These are phyloP conservation scores for Ustilago hordei DNA, from an alignment of 1,284 basidiomycete species.

Conservation along the genomic window DNA sequence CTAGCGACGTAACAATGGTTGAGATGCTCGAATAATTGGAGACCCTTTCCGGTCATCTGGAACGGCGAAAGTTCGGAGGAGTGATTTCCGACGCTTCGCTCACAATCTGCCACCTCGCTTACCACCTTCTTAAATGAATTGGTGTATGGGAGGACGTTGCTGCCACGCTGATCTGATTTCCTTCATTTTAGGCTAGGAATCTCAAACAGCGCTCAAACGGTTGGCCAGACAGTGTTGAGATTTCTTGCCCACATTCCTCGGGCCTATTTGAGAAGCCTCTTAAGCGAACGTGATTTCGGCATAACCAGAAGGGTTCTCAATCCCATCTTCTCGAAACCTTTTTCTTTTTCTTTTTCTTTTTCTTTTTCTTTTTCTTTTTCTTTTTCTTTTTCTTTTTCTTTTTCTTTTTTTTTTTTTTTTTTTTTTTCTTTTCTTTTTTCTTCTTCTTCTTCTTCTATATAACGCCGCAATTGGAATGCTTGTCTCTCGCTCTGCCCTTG, in stretches of 20 bases:
- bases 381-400: too few species aligned
- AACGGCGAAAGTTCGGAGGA: not conserved
- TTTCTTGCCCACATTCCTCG: slow-evolving; percentile 4
- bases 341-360: too few species aligned
- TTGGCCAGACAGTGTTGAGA: not conserved
- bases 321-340: slow-evolving; percentile 4
- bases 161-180: not conserved
- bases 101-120: not conserved
- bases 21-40: not conserved
- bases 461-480: slow-evolving; percentile 11
- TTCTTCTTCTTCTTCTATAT: too few species aligned
- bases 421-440: too few species aligned
- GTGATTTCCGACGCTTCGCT: not conserved
- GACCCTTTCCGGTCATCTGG: not conserved
- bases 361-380: too few species aligned
- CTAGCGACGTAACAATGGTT: too few species aligned
- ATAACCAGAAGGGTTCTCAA: slow-evolving; percentile 33
- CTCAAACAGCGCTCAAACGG: not conserved
- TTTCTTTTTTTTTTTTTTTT: not conserved
- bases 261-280: not conserved
- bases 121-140: not conserved
- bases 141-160: not conserved
- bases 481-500: not conserved
- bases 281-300: not conserved
- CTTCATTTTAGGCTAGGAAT: not conserved